These are phyloP conservation scores for Proliferodiscus dingleyae DNA, from an alignment of 2,329 filamentous ascomycete species.

Conservation along the genomic window DNA sequence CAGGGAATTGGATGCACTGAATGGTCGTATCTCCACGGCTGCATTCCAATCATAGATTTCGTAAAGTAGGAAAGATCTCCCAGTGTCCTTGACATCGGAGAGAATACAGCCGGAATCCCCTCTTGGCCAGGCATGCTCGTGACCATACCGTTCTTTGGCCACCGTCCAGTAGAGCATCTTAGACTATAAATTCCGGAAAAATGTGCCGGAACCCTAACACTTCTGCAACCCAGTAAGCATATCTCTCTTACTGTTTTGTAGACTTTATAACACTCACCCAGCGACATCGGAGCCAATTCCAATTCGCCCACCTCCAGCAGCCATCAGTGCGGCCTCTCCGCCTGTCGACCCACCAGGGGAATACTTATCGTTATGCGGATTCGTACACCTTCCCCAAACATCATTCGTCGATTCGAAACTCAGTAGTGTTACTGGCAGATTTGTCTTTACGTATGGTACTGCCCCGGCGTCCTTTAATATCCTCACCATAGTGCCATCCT, in stretches of 20 bases:
- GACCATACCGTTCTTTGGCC: constrained; percentile 78
- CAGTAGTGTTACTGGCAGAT: constrained; percentile 68
- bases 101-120: constrained; percentile 82
- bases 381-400: constrained; percentile 77
- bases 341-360: constrained; percentile 80
- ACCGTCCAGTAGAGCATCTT: constrained; percentile 81
- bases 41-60: constrained; percentile 68
- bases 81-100: constrained; percentile 84
- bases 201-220: constrained; percentile 79
- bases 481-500: constrained; percentile 67
- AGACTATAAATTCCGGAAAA: constrained; percentile 87
- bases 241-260: neutral
- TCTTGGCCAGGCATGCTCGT: constrained; percentile 94
- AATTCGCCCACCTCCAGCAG: constrained; percentile 74
- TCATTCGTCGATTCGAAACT: constrained; percentile 43
- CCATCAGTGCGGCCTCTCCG: constrained; percentile 70
- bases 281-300: constrained; percentile 65
- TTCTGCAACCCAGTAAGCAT: constrained; percentile 50
- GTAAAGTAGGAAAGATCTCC: constrained; percentile 83
- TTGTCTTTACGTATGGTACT: constrained; percentile 90
- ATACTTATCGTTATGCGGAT: constrained; percentile 79
- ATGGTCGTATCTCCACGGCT: constrained; percentile 86
- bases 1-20: constrained; percentile 81
- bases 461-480: constrained; percentile 84
- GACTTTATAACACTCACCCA: constrained; percentile 9